These are phyloP conservation scores for Xylaria nigripes DNA, from an alignment of 495 filamentous ascomycete genomes.

Conservation along the genomic window DNA sequence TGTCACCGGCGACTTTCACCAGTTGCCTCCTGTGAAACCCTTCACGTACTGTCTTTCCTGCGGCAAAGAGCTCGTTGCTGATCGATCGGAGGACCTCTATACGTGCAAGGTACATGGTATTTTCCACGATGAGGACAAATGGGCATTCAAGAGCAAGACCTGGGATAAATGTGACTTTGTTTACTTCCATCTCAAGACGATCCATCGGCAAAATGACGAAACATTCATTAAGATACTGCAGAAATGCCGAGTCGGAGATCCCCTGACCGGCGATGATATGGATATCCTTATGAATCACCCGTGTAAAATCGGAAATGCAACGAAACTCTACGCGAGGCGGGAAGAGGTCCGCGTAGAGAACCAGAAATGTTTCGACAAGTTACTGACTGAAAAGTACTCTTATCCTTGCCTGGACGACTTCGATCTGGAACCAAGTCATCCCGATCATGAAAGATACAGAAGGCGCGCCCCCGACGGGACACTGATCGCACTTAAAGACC, in stretches of 20 bases:
- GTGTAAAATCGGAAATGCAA: slow-evolving; percentile 35
- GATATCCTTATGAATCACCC: slow-evolving; percentile 39
- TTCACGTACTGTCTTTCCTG: slow-evolving; percentile 69
- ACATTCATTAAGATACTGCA: slow-evolving; percentile 45
- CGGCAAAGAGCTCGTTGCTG: slow-evolving; percentile 59
- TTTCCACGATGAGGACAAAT: slow-evolving; percentile 33
- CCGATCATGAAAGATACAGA: slow-evolving; percentile 48
- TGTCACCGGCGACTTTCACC: slow-evolving; percentile 94
- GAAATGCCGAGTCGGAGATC: slow-evolving; percentile 39
- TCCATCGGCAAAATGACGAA: slow-evolving; percentile 47
- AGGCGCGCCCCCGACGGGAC: slow-evolving; percentile 52
- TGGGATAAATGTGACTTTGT: slow-evolving; percentile 34
- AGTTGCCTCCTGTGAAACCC: slow-evolving; percentile 84
- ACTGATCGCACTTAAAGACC: slow-evolving; percentile 55
- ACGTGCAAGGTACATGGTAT: slow-evolving; percentile 27
- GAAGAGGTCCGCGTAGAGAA: slow-evolving; percentile 36
- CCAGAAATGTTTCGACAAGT: slow-evolving; percentile 25
- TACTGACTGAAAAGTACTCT: slow-evolving; percentile 31
- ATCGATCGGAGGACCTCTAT: slow-evolving; percentile 65
- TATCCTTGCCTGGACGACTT: slow-evolving; percentile 78
- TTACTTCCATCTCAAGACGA: slow-evolving; percentile 36
- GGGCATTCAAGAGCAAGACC: slow-evolving; percentile 29
- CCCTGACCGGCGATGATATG: slow-evolving; percentile 28
- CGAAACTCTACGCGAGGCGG: slow-evolving; percentile 38
- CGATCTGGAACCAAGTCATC: slow-evolving; percentile 44